phyloP scores from a whole-genome alignment of 2,329 filamentous ascomycete species.

The Aspergillus clavatus region DNA sequence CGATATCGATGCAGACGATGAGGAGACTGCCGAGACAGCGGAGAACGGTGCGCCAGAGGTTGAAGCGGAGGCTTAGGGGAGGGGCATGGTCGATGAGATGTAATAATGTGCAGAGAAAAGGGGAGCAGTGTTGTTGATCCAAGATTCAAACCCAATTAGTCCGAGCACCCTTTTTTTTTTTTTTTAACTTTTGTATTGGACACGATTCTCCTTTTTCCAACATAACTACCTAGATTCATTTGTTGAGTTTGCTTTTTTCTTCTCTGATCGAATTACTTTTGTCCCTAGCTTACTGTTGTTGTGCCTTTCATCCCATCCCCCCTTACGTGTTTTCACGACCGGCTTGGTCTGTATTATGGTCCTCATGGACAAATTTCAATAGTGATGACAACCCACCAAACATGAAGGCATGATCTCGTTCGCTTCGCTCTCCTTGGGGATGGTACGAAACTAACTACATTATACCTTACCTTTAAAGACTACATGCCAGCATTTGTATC shows the following conservation, averaged over 20 bases:
- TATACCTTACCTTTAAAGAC: too few relatives aligned
- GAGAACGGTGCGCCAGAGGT: conserved; percentile 32
- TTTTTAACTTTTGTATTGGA: too few relatives aligned
- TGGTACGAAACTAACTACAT: too few relatives aligned
- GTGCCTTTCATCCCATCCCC: background rate
- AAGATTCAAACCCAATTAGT: background rate
- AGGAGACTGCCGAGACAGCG: conserved; percentile 26
- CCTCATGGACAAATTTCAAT: too few relatives aligned
- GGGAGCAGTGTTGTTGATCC: background rate
- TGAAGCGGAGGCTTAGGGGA: conserved; percentile 23
- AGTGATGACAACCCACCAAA: too few relatives aligned
- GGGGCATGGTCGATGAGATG: conserved; percentile 12
- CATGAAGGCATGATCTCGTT: too few relatives aligned
- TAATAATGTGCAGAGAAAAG: background rate
- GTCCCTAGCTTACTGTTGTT: background rate
- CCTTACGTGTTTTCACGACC: too few relatives aligned
- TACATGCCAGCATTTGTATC: too few relatives aligned
- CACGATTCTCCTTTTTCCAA: conserved; percentile 1
- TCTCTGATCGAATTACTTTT: background rate
- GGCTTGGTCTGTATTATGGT: too few relatives aligned
- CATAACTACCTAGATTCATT: background rate
- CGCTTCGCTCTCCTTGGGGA: too few relatives aligned
- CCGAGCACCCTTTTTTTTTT: background rate
- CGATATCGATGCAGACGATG: conserved; percentile 35
- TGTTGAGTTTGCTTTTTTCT: background rate